phyloP scores from a whole-genome alignment of 2,329 filamentous ascomycete species.

The Phoma herbarum region DNA sequence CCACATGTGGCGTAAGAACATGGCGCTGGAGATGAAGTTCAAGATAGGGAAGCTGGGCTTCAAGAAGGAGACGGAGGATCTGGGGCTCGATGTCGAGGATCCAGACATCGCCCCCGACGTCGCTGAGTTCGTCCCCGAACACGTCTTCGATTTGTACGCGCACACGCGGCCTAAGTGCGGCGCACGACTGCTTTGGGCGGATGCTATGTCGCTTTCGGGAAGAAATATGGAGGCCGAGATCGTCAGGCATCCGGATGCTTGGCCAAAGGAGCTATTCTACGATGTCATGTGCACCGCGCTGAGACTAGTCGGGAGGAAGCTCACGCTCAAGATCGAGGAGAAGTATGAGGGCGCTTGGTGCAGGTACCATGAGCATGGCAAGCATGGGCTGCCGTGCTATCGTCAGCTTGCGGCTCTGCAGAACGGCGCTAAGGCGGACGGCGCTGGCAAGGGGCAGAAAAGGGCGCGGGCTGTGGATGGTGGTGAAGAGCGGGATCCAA shows the following conservation, averaged over 20 bases:
- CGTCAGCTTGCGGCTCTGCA: conserved; percentile 10
- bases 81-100: conserved; percentile 23
- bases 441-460: background rate
- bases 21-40: conserved; percentile 10
- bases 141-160: conserved; percentile 34
- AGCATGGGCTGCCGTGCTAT: conserved; percentile 36
- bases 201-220: conserved; percentile 42
- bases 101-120: conserved; percentile 23
- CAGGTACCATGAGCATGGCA: conserved; percentile 44
- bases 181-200: conserved; percentile 45
- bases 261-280: conserved; percentile 27
- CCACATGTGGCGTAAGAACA: conserved; percentile 34
- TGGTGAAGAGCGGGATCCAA: background rate
- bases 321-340: conserved; percentile 47
- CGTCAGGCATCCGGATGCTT: background rate
- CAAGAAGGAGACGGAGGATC: conserved; percentile 18
- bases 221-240: conserved; percentile 19
- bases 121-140: conserved; percentile 22
- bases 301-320: conserved; percentile 31
- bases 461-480: background rate
- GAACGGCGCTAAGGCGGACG: background rate
- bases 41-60: conserved; percentile 9
- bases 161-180: conserved; percentile 31
- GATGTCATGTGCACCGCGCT: conserved; percentile 40
- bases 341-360: conserved; percentile 41